Evolutionary conservation across 2,329 filamentous ascomycete species (phyloP), one percentile per base, ranked within the genome.

Genomic region (Fusarium papillatum): DNA sequence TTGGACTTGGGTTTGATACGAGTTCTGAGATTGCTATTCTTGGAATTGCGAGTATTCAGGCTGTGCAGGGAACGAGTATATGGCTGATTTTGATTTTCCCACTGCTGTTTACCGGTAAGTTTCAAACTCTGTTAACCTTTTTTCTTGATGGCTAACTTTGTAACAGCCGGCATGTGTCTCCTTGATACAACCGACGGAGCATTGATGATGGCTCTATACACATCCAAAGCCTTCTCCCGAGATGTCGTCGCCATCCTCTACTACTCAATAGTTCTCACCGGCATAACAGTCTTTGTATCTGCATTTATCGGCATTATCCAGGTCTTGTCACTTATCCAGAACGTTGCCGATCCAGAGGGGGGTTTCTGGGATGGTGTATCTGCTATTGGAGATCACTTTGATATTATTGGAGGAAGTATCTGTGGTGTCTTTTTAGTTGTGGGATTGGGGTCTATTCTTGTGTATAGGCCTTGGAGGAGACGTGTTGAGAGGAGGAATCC

Each of bases 71-170:
- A 2, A 98, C 95, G 0, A 95, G 93, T 38, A 93, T 98, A 71
- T 99, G 97, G 97, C 86, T 98, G 17, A 98, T 98, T 71, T 84
- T 98, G 38, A 93, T 99, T 64, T 98, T 98, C 70, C 97, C 97
- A 0, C 83, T 96, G 1, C 86, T 98, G 1, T 98, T 98, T 80
- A 98, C 96, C 0, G 90, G 93, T 94, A 83, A 81, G 87, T 81
- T n/a, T 6, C 8, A 26, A 1, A 7, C 31, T 8, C 22, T 4
- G 3, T 55, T 14, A n/a, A 55, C 26, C 50, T 14, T 55, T 55
- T 55, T 34, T 55, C 26, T 55, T n/a, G 26, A 8, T 3, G 4
- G 5, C 60, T 68, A 34, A 65, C 39, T 69, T 31, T 64, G 17
- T 8, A 2, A 4, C 61, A 93, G 95, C 94, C 1, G 97, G 95